Base-by-base conservation (phyloP, 208 protist species). In the Leptomonas pyrrhocoris region DNA sequence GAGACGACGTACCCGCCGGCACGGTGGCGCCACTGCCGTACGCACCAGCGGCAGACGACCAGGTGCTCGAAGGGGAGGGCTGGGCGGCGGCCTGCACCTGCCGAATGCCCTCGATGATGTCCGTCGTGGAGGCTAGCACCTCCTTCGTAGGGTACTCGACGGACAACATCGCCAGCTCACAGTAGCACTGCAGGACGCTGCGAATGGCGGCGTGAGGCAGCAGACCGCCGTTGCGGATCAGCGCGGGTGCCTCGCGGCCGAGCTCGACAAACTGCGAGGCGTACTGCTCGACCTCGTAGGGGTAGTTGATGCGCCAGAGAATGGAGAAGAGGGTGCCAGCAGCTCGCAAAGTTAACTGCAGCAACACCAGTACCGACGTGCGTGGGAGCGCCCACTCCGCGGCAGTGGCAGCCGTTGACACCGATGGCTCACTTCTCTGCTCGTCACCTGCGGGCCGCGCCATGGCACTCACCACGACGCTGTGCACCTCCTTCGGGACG, bases 121-220 rank as follows among this genome's bases (percentile, higher is more conserved):
- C 86, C 12, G 85, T 74, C 16, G 81, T 72, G 42, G 85, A 80
- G 4, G 57, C 46, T 15, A 82, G 80, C 18, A 94, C 46, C 19
- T 77, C 53, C 2, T 51, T 23, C 19, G 68, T 50, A 27, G 77
- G 58, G 68, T 85, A 81, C 28, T 59, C 57, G 6, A 66, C 31
- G 9, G 73, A 70, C 27, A 70, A 60, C 21, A 92, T 73, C 7
- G 83, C 80, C 23, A 96, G 77, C 60, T 87, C 77, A 5, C 93
- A 27, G 63, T 86, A 93, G 49, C 79, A 86, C 80, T 93, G 92
- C n/a, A 96, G 80, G 18, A 82, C 83, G 18, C 87, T 89, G 38
- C 88, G 91, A 18, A 96, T 74, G 11, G 85, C 85, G 0, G 83
- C 77, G 72, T 96, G 91, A 2, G 91, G 91, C 31, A 93, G 68